Evolutionary conservation across 257 asterid species (phyloP).

Genomic region (Solanum verrucosum): DNA sequence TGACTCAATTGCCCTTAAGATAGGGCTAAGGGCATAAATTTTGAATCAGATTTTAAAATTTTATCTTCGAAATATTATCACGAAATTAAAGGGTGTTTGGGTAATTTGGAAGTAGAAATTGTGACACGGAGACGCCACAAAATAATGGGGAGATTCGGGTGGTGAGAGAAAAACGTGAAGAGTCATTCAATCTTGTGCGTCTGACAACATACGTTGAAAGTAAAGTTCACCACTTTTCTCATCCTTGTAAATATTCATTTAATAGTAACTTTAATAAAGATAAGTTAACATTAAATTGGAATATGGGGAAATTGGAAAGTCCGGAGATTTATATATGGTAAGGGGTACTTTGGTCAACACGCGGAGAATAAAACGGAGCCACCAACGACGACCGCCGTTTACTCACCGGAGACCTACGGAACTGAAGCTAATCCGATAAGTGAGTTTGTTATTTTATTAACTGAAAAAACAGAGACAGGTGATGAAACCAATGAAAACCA

Average conservation of each 20-base stretch:
- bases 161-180: slow-evolving; percentile 26
- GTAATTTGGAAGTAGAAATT: slow-evolving; percentile 1
- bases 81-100: background rate
- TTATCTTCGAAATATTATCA: background rate
- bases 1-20: slow-evolving; percentile 6
- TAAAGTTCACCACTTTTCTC: slow-evolving; percentile 12
- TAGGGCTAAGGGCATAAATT: background rate
- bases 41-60: background rate
- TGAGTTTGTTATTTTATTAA: background rate
- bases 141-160: slow-evolving; percentile 12
- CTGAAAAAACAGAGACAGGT: background rate
- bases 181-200: slow-evolving; percentile 21
- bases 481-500: background rate
- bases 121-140: slow-evolving; percentile 20
- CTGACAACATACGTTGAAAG: slow-evolving; percentile 28
- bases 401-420: slow-evolving; percentile 1
- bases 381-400: background rate
- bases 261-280: background rate
- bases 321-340: background rate
- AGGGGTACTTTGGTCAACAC: slow-evolving; percentile 20
- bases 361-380: slow-evolving; percentile 1
- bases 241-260: background rate
- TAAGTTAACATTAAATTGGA: background rate
- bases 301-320: background rate
- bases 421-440: background rate